Percentiles rank a stretch among this genome's conserved stretches.
These are phyloP conservation scores for Datura wrightii DNA, from an alignment of 257 asterid genomes.

Conservation along the genomic window DNA sequence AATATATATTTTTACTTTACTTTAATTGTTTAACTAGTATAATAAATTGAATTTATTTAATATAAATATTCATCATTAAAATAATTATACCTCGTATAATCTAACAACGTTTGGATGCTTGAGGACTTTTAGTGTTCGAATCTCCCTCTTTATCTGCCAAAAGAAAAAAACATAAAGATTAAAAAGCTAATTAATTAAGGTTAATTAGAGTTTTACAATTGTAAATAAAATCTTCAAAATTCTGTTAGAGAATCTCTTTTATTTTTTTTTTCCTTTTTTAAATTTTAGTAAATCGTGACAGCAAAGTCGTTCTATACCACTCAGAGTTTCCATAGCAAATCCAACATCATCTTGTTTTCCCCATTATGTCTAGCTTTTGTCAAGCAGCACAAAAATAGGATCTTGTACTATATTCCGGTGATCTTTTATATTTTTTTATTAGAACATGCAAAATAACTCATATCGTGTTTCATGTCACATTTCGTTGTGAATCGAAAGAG, in stretches of 20 bases:
- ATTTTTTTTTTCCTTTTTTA: too few species aligned
- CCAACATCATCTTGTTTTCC: not conserved
- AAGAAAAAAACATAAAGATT: not conserved
- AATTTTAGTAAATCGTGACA: not conserved
- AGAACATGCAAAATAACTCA: not conserved
- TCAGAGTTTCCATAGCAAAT: not conserved
- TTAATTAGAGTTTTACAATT: not conserved
- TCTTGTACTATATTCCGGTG: conserved; percentile 12
- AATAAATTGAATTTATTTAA: not conserved
- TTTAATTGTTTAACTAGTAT: too few species aligned
- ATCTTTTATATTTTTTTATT: not conserved
- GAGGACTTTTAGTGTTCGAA: conserved; percentile 88
- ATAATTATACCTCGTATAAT: conserved; percentile 66
- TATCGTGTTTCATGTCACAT: conserved; percentile 15
- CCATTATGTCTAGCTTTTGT: not conserved
- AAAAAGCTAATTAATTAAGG: not conserved
- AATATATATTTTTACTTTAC: too few species aligned
- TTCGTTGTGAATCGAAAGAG: not conserved
- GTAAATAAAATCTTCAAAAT: not conserved
- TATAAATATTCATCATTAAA: not conserved
- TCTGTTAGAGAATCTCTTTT: not conserved
- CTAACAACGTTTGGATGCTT: conserved; percentile 95
- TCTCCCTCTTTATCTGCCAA: conserved; percentile 90
- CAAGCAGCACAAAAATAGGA: not conserved
- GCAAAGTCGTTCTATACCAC: not conserved